Percentiles rank a stretch among this genome's conserved stretches.
phyloP scores from a whole-genome alignment of 306 rosid genomes.

The Vigna radiata region DNA sequence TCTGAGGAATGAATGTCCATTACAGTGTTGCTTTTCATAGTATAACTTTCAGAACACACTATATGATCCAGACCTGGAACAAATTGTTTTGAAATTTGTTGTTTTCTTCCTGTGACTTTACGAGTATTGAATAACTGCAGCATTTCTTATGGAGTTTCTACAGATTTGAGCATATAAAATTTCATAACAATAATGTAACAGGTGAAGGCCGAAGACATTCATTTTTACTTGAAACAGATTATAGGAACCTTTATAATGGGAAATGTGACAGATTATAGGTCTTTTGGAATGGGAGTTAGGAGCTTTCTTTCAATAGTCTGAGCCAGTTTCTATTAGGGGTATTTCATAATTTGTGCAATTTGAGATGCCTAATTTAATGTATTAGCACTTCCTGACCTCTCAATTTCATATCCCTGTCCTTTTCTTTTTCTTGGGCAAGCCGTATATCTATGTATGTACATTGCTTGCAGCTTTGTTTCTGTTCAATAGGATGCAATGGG shows the following conservation, averaged over 20 bases:
- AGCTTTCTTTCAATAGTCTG: background rate
- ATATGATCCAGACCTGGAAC: constrained; percentile 3
- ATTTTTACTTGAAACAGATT: no score
- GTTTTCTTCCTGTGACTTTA: background rate
- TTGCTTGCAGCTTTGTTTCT: background rate
- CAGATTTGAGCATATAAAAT: no score
- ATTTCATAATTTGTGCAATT: constrained; percentile 9
- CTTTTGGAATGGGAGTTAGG: background rate
- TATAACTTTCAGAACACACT: background rate
- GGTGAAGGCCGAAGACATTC: no score
- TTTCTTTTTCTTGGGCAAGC: background rate
- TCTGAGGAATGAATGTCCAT: background rate
- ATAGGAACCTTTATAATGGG: background rate
- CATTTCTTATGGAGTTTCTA: no score
- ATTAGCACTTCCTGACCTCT: constrained; percentile 10
- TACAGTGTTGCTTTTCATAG: background rate
- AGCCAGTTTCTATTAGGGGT: background rate
- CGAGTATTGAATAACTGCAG: no score
- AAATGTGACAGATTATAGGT: background rate
- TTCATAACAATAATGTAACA: no score
- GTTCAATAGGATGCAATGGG: background rate
- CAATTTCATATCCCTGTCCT: constrained; percentile 1
- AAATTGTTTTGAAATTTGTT: background rate
- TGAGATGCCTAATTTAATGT: constrained; percentile 33
- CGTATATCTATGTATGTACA: constrained; percentile 10